These are phyloP conservation scores for Rutidosis leptorrhynchoides DNA, from an alignment of 129 eudicot species.

Conservation along the genomic window DNA sequence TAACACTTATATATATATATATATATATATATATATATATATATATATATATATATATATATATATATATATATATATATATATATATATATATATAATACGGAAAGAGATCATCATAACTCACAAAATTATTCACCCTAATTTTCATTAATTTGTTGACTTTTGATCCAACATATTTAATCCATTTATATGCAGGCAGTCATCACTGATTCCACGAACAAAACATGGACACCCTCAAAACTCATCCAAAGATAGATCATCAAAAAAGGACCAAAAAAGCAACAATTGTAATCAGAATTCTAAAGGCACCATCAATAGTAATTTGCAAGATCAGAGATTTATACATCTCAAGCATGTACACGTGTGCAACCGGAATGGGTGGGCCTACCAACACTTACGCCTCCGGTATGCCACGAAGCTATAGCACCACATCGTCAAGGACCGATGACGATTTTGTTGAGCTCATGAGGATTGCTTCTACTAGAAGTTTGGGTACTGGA, in stretches of 20 bases:
- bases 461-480: conserved; percentile 49
- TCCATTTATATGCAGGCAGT: neutral
- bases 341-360: conserved; percentile 40
- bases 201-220: neutral
- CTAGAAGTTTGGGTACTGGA: conserved; percentile 23
- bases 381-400: conserved; percentile 29
- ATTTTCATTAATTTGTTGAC: conserved; percentile 1
- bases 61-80: neutral
- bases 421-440: conserved; percentile 30
- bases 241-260: conserved; percentile 4
- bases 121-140: neutral
- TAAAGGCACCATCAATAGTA: conserved; percentile 38
- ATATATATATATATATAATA: neutral
- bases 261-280: conserved; percentile 24
- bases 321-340: conserved; percentile 41
- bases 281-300: conserved; percentile 18
- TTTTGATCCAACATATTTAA: conserved; percentile 2
- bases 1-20: too few species aligned
- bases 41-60: neutral
- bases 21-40: neutral
- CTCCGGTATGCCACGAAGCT: conserved; percentile 46
- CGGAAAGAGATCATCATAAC: neutral
- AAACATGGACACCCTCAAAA: neutral
- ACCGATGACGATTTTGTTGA: conserved; percentile 43
- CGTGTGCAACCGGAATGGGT: conserved; percentile 46